Base-by-base conservation (phyloP, 1,284 basidiomycete genomes). In the Singerocomus rubriflavus region DNA sequence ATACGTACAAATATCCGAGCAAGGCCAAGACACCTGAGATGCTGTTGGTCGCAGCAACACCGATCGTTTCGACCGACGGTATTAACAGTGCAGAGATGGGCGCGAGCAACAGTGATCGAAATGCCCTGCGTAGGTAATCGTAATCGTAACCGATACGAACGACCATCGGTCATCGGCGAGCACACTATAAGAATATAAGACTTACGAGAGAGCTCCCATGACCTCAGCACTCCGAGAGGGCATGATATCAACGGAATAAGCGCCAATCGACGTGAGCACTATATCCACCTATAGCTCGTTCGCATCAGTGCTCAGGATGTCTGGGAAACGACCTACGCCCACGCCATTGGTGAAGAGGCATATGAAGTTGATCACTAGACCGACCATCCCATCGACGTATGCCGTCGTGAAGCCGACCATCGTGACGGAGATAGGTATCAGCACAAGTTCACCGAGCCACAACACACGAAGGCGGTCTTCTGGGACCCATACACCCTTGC, bases 381-480 rank as follows among this genome's bases (percentile, higher is more conserved):
- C 78, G 1, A 64, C 42, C 4, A 53, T 65, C 8, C 76, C 74
- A 5, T 58, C 61, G 12, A 81, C 59, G 55, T 71, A 79, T 16
- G 52, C 16, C 10, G 55, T 65, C 25, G 53, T 41, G 34, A 67
- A 48, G 13, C 65, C 62, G 2, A 50, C 52, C 6, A 54, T 10
- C 2, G 36, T 53, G 31, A 69, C 51, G 16, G 68, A 70, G 10
- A 67, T 7, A 9, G 68, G 68, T 17, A 78, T 66, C 33, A 82
- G 56, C 6, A 80, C 29, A 0, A 68, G 68, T 0, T 71, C 70
- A 12, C 80, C 82, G 8, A 76, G 52, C 36, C 81, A 61, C 0
- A 72, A 71, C 0, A 76, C 79, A 10, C 74, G 69, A 25, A 86
- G 71, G 5, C 84, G 72, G 58, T 85, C 85, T 61, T 88, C 85